phyloP scores from a whole-genome alignment of 441 rosid species.

The Adansonia madagascariensis region DNA sequence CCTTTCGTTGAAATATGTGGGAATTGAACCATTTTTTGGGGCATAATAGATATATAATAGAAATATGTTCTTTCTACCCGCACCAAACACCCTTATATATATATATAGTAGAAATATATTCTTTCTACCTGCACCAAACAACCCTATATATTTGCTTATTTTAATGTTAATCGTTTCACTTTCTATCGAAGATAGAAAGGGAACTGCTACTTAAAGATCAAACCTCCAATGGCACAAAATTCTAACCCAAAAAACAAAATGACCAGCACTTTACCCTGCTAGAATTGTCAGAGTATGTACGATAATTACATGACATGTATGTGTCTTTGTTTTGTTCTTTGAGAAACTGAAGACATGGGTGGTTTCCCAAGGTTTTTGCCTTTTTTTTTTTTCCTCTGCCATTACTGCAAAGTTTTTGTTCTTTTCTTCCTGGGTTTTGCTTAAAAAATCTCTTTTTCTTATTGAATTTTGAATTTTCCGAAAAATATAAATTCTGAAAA shows the following conservation, averaged over 20 bases:
- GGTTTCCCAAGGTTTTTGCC: background rate
- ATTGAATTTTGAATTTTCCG: background rate
- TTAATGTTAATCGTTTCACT: background rate
- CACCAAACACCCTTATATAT: too few species aligned
- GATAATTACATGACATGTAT: background rate
- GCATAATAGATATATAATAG: too few species aligned
- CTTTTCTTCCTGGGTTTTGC: slow-evolving; percentile 11
- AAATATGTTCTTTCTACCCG: too few species aligned
- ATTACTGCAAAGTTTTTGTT: background rate
- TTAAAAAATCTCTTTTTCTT: background rate
- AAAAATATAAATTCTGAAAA: background rate
- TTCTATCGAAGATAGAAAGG: background rate
- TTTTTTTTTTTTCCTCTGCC: background rate
- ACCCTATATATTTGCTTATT: background rate
- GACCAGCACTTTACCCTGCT: background rate
- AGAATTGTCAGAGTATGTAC: background rate
- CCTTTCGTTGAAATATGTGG: background rate
- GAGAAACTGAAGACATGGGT: background rate
- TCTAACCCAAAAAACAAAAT: background rate
- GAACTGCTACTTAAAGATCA: background rate
- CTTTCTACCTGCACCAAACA: background rate
- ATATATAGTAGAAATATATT: too few species aligned
- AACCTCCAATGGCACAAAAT: background rate
- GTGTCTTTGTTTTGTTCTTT: background rate
- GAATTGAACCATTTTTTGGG: background rate